Percentiles rank a stretch among this genome's conserved stretches.
phyloP scores from a whole-genome alignment of 768 basidiomycete species.

The Plicaturopsis crispa region DNA sequence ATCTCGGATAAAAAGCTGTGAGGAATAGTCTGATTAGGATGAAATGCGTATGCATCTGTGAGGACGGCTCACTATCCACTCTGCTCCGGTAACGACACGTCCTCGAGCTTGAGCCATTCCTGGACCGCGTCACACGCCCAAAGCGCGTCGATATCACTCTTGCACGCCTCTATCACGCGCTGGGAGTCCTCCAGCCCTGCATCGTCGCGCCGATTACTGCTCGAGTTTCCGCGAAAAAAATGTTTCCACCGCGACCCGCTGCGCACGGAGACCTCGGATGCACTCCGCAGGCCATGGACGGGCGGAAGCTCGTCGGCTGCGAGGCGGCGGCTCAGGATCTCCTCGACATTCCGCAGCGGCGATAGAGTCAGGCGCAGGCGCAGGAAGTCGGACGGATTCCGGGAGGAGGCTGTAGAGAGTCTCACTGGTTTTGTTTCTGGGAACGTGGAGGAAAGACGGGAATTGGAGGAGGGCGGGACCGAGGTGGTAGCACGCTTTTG shows the following conservation, averaged over 20 bases:
- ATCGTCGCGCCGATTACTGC: slow-evolving; percentile 1
- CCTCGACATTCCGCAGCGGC: slow-evolving; percentile 50
- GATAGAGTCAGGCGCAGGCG: slow-evolving; percentile 41
- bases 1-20: slow-evolving; percentile 53
- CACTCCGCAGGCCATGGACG: slow-evolving; percentile 21
- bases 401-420: slow-evolving; percentile 8
- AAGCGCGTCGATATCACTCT: slow-evolving; percentile 43
- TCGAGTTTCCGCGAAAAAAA: slow-evolving; percentile 27
- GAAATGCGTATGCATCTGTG: too few species aligned
- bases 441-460: slow-evolving; percentile 3
- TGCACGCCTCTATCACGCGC: slow-evolving; percentile 44
- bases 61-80: slow-evolving; percentile 48
- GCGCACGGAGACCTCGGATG: slow-evolving; percentile 40
- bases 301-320: slow-evolving; percentile 4
- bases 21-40: neutral
- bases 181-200: slow-evolving; percentile 24
- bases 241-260: slow-evolving; percentile 42
- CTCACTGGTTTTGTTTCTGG: slow-evolving; percentile 5
- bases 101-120: slow-evolving; percentile 29
- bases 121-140: slow-evolving; percentile 45
- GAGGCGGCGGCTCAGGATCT: slow-evolving; percentile 35
- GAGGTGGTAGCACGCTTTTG: neutral
- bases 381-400: slow-evolving; percentile 25
- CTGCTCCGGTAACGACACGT: slow-evolving; percentile 46
- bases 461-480: neutral